A percentile compares a stretch with the other conserved stretches of the same genome.
Evolutionary conservation across 257 asterid species (phyloP).

Genomic region (Apocynum venetum): DNA sequence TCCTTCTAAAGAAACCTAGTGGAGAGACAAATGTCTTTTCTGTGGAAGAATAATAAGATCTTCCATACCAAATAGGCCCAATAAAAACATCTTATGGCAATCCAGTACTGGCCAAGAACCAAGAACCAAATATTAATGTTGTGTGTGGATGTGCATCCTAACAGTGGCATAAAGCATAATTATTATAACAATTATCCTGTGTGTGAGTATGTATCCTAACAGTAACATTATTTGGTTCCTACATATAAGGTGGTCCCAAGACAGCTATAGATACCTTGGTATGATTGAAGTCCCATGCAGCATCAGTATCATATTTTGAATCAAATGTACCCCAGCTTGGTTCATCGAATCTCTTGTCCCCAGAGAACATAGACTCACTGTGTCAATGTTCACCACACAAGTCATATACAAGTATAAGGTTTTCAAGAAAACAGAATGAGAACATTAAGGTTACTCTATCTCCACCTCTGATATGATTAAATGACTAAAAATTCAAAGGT

Average conservation of each 20-base stretch:
- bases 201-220: not conserved
- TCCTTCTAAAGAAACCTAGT: not conserved
- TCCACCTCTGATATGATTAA: not conserved
- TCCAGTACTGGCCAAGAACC: not conserved
- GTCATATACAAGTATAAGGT: not conserved
- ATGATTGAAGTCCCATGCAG: slow-evolving; percentile 62
- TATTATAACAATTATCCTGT: not conserved
- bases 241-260: not conserved
- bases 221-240: not conserved
- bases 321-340: slow-evolving; percentile 83
- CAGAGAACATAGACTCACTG: slow-evolving; percentile 28
- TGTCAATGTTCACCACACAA: slow-evolving; percentile 48
- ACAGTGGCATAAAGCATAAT: not conserved
- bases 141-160: too few relatives aligned
- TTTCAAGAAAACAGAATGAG: not conserved
- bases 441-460: not conserved
- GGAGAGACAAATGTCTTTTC: not conserved
- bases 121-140: not conserved
- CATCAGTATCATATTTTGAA: slow-evolving; percentile 56
- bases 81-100: not conserved
- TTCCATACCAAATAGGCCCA: not conserved
- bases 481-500: not conserved
- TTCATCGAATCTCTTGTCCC: slow-evolving; percentile 55
- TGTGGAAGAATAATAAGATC: not conserved
- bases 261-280: slow-evolving; percentile 21